Evolutionary conservation across 2,329 filamentous ascomycete genomes (phyloP), one percentile per base, ranked within the genome.

Genomic region (Venturia aucupariae): DNA sequence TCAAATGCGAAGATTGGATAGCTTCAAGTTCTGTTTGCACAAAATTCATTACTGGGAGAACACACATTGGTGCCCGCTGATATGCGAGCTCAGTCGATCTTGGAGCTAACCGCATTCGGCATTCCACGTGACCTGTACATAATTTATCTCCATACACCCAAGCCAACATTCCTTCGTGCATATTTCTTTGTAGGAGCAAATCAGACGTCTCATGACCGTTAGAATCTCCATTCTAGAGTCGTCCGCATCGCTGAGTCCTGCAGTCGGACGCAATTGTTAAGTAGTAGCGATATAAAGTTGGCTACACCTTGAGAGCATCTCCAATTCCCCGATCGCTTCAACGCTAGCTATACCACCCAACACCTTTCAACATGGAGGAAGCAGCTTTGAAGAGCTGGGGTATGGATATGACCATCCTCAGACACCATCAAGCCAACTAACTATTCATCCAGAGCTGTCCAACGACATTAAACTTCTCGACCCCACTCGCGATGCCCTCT

Each of bases 401-500:
- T 86, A 76, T 73, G 75, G 10, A 57, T 15, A 1, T 13, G 3
- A 3, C n/a, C 8, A 3, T 35, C 41, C 13, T 3, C 24, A 46
- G 32, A 48, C 27, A 44, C 17, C 19, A 27, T 19, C 13, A 5
- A 30, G 1, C 13, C 39, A 32, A 66, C 66, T 66, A 38, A 67
- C 55, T 19, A 32, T 19, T 17, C 72, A 95, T 92, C 96, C 72
- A 96, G 93, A 96, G 82, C 85, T 94, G 73, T 90, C 96, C 75
- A 96, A 96, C 76, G 86, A 88, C 67, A 81, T 79, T 77, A 84
- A 88, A 73, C 65, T 66, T 4, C 27, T 65, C 24, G 92, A 99
- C 74, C 84, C 90, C 63, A 85, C 86, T 69, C 90, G 91, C 72
- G 94, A 99, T 77, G 91, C 91, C 57, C 90, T 99, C 70, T 99